Evolutionary conservation across 306 rosid genomes (phyloP).

Genomic region (Corylus avellana): DNA sequence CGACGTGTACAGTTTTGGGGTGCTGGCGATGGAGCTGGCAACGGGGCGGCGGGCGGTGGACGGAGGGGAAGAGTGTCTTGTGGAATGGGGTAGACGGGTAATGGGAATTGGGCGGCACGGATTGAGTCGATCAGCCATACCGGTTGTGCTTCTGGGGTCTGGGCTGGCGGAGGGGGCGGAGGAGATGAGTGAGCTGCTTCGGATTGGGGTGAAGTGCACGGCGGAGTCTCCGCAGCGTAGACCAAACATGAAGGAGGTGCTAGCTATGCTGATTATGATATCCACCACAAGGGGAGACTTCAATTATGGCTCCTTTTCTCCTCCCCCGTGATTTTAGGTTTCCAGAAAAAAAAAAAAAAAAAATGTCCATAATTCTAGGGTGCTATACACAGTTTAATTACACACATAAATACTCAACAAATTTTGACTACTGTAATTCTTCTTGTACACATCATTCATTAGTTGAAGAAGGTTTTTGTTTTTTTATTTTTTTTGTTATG

Average conservation of each 20-base stretch:
- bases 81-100: slow-evolving; percentile 83
- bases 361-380: slow-evolving; percentile 26
- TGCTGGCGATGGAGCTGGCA: slow-evolving; percentile 82
- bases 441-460: no score
- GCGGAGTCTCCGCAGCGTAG: slow-evolving; percentile 66
- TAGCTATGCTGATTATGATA: slow-evolving; percentile 62
- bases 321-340: slow-evolving; percentile 11
- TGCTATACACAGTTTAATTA: slow-evolving; percentile 23
- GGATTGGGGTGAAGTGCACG: slow-evolving; percentile 79
- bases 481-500: no score
- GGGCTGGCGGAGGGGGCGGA: slow-evolving; percentile 68
- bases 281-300: slow-evolving; percentile 36
- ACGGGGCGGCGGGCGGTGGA: slow-evolving; percentile 86
- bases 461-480: no score
- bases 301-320: slow-evolving; percentile 36
- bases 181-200: slow-evolving; percentile 74
- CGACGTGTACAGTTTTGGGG: slow-evolving; percentile 90
- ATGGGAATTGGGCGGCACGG: slow-evolving; percentile 55
- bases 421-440: slow-evolving; percentile 30
- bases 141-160: slow-evolving; percentile 59
- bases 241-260: slow-evolving; percentile 94
- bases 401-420: slow-evolving; percentile 20
- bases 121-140: slow-evolving; percentile 38
- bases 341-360: no score
- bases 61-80: slow-evolving; percentile 91